Conservation (phyloP, 306 rosid genomes). For the Vigna reflexopilosa region DNA sequence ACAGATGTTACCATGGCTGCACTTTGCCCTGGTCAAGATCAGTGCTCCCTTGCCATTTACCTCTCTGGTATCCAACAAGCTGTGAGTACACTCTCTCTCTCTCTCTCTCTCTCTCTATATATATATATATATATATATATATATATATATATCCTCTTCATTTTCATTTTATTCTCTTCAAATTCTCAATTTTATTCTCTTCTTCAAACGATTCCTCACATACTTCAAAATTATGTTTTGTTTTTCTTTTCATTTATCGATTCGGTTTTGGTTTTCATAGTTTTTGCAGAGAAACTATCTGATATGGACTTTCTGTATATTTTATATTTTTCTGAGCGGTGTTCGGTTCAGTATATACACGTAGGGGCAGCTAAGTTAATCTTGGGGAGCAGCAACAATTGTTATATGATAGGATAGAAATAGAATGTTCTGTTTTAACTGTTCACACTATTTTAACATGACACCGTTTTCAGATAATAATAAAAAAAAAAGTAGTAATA, state of each 20-base stretch:
- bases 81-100: slow-evolving; percentile 42
- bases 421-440: not conserved
- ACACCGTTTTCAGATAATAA: too few species aligned
- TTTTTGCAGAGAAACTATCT: too few species aligned
- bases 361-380: not conserved
- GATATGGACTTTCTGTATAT: not conserved
- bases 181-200: not conserved
- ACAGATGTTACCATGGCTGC: slow-evolving; percentile 79
- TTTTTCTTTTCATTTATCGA: too few species aligned
- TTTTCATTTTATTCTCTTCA: not conserved
- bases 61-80: slow-evolving; percentile 83
- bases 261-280: too few species aligned
- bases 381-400: not conserved
- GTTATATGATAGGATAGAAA: not conserved
- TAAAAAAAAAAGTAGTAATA: too few species aligned
- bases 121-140: too few species aligned
- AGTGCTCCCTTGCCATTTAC: slow-evolving; percentile 89
- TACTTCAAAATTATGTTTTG: too few species aligned
- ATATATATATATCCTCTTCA: too few species aligned
- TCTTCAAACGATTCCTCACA: too few species aligned
- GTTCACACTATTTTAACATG: not conserved
- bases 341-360: not conserved
- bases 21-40: slow-evolving; percentile 70
- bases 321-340: not conserved
- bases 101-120: too few species aligned